phyloP scores from a whole-genome alignment of 2,329 filamentous ascomycete genomes.

The Apiospora kogelbergensis region DNA sequence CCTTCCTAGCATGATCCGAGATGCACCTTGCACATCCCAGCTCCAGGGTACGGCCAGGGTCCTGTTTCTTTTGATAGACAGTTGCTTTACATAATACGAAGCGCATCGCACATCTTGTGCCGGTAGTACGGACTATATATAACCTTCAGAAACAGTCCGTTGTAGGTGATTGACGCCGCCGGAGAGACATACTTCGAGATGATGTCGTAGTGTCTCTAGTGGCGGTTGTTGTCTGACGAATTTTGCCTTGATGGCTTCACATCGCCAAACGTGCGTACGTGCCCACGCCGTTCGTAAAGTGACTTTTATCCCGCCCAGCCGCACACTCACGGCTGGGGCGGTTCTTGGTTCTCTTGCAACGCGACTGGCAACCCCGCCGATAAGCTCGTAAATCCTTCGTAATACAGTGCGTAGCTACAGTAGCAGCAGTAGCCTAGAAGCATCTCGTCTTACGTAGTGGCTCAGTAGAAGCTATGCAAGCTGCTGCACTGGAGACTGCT shows the following conservation, averaged over 20 bases:
- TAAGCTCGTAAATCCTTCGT: slow-evolving; percentile 1
- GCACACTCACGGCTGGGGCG: neutral
- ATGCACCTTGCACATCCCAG: slow-evolving; percentile 1
- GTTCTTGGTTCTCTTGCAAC: neutral
- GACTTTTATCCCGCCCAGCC: neutral
- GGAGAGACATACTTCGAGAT: neutral
- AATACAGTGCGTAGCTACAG: neutral
- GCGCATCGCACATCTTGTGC: neutral
- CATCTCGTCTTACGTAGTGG: neutral
- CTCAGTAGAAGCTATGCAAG: neutral
- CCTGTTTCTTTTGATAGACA: neutral
- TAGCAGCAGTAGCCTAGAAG: neutral
- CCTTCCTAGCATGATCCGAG: neutral
- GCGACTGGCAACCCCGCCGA: neutral
- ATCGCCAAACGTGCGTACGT: neutral
- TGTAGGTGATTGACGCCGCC: neutral
- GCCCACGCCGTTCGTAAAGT: neutral
- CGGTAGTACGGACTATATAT: neutral
- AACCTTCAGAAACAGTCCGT: neutral
- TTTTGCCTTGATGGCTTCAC: neutral
- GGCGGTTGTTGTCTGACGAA: neutral
- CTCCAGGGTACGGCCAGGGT: neutral
- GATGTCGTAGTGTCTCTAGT: neutral
- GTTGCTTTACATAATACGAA: neutral
- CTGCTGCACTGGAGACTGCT: neutral